Conservation (phyloP, 2,329 filamentous ascomycete species). For the Penicillium psychrosexuale region DNA sequence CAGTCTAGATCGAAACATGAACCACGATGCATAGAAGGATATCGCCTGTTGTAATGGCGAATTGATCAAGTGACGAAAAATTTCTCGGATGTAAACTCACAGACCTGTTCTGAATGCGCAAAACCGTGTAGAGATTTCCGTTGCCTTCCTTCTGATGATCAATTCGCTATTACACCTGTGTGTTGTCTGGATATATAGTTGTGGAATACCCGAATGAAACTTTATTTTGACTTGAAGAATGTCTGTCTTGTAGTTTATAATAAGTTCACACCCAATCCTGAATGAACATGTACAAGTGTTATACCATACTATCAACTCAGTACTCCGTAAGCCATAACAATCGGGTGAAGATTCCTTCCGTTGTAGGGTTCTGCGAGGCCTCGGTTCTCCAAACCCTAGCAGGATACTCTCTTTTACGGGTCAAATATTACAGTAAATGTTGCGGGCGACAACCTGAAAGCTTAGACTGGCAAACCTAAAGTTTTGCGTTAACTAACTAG, state of each 20-base stretch:
- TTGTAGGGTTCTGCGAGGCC: no score
- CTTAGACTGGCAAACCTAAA: no score
- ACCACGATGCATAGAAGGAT: neutral
- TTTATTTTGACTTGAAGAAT: neutral
- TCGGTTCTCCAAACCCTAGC: no score
- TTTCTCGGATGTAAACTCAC: conserved; percentile 91
- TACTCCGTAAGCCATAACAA: no score
- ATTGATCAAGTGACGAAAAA: conserved; percentile 66
- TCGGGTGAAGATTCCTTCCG: no score
- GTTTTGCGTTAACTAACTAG: no score
- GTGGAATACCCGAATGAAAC: conserved; percentile 18
- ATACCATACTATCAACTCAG: no score
- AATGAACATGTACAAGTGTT: no score
- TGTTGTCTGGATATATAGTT: conserved; percentile 5
- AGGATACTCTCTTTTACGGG: no score
- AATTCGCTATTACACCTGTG: conserved; percentile 14
- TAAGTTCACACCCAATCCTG: neutral
- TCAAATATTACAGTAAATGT: no score
- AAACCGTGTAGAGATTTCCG: conserved; percentile 95
- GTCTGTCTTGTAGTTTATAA: neutral
- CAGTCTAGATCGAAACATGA: neutral
- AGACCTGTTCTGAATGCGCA: conserved; percentile 85
- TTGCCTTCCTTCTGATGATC: conserved; percentile 99
- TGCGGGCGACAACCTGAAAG: no score
- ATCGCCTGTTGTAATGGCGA: conserved; percentile 9